Conservation (phyloP, 495 filamentous ascomycete genomes). For the Talaromyces thailandensis region DNA sequence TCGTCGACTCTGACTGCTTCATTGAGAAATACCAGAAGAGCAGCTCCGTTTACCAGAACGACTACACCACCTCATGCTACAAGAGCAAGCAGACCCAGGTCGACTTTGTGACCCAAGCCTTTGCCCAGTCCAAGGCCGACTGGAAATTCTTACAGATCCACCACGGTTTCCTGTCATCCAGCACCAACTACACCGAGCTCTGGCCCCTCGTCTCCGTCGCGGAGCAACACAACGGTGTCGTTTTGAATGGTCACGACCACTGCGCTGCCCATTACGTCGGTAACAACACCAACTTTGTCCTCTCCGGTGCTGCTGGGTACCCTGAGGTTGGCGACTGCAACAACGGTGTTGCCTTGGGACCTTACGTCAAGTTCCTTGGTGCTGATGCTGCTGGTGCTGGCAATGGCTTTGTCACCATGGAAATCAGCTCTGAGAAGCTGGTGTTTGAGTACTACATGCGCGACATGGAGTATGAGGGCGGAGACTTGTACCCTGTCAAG, state of each 20-base stretch:
- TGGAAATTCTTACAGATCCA: constrained; percentile 19
- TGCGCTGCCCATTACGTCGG: constrained; percentile 16
- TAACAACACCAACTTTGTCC: constrained; percentile 14
- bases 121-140: constrained; percentile 11
- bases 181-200: constrained; percentile 13
- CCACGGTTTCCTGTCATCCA: constrained; percentile 14
- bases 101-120: constrained; percentile 12
- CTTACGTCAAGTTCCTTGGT: constrained; percentile 14
- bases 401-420: constrained; percentile 17
- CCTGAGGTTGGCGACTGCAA: constrained; percentile 17
- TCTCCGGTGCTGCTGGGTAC: constrained; percentile 12
- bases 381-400: constrained; percentile 11
- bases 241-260: constrained; percentile 18
- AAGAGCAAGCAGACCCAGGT: constrained; percentile 13
- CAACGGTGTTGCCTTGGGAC: constrained; percentile 13
- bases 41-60: constrained; percentile 13
- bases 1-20: constrained; percentile 17
- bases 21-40: constrained; percentile 12
- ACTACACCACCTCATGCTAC: constrained; percentile 12
- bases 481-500: constrained; percentile 12
- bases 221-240: constrained; percentile 12
- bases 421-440: constrained; percentile 13
- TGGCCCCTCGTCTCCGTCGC: constrained; percentile 13
- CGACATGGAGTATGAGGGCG: constrained; percentile 7
- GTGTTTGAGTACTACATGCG: constrained; percentile 14